Base-by-base conservation (phyloP, 352 stramenopile species). In the Hyaloperonospora arabidopsidis region DNA sequence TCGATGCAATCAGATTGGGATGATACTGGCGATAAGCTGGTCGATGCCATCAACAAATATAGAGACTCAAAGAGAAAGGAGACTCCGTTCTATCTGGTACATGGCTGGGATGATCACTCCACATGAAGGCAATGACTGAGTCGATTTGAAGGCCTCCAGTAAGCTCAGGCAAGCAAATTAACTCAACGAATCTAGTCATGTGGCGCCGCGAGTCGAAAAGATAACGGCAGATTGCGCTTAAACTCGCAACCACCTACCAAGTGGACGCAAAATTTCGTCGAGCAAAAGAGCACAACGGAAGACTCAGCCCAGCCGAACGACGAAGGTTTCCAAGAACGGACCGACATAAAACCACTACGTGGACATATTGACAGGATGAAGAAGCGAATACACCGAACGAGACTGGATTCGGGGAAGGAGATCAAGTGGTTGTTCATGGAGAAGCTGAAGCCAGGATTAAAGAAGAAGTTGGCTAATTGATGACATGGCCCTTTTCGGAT, bases 51-150 rank as follows among this genome's bases (percentile, higher is more conserved):
- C 11, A 49, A 49, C 21, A 49, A 49, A 7, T 19, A 8, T 0
- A 14, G 5, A 29, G 25, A 29, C 3, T 29, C 25, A 8, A 49
- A 19, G 5, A 5, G 45, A 12, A 14, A 12, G 7, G 45, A 52
- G 10, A 43, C 17, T 0, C 45, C n/a, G 3, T 29, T 29, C 25
- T 29, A 29, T 7, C 25, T 29, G 7, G 25, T 29, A 8, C 25
- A 29, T 29, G 35, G 46, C 1, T 45, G 46, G 34, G 11, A 52
- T 22, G 13, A n/a, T 3, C 18, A 52, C 5, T 52, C 46, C 1
- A 47, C 48, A 14, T 54, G 4, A 54, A 54, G 19, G 19, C 48
- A n/a, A 45, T 54, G 48, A 25, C 35, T 12, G 32, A 15, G 15
- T 15, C 45, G 1, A 6, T 52, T 2, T 22, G 22, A n/a, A 3